Percentiles rank a stretch among this genome's conserved stretches.
Conservation (phyloP, 106 monocot genomes). For the Dendrobium nobile region DNA sequence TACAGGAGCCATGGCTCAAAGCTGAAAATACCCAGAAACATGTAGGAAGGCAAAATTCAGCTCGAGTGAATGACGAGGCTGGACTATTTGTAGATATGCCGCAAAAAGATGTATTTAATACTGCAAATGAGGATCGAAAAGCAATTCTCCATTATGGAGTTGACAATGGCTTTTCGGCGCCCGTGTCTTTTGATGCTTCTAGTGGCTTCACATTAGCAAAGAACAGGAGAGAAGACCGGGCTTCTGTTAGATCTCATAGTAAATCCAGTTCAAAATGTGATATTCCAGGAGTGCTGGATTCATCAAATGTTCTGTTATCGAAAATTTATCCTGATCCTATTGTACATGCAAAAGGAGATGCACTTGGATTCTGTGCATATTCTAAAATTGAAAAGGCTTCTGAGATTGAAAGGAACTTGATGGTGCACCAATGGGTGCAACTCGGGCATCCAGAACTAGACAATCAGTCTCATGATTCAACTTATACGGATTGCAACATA, state of each 20-base stretch:
- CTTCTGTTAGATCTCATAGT: constrained; percentile 9
- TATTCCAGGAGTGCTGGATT: not conserved
- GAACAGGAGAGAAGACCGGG: constrained; percentile 26
- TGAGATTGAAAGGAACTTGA: constrained; percentile 18
- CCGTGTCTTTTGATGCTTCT: constrained; percentile 15
- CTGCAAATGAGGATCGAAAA: constrained; percentile 4
- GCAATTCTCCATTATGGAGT: constrained; percentile 13
- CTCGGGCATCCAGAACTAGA: constrained; percentile 17
- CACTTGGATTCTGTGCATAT: not conserved
- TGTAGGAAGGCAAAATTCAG: constrained; percentile 7
- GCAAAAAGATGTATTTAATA: constrained; percentile 18
- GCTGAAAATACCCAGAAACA: not conserved
- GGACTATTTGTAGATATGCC: constrained; percentile 38
- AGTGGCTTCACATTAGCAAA: constrained; percentile 33
- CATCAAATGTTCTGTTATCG: not conserved
- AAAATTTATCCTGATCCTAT: constrained; percentile 1
- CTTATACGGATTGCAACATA: constrained; percentile 9
- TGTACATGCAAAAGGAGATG: constrained; percentile 10
- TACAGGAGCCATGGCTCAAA: constrained; percentile 23
- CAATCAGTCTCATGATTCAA: constrained; percentile 18
- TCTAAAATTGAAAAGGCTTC: constrained; percentile 1
- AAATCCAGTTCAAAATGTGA: constrained; percentile 9
- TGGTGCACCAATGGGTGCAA: constrained; percentile 41
- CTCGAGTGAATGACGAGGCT: constrained; percentile 13
- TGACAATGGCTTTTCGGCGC: constrained; percentile 20